A percentile compares a stretch with the other conserved stretches of the same genome.
Conservation (phyloP, 2,329 filamentous ascomycete species). For the Aspergillus hiratsukae region DNA sequence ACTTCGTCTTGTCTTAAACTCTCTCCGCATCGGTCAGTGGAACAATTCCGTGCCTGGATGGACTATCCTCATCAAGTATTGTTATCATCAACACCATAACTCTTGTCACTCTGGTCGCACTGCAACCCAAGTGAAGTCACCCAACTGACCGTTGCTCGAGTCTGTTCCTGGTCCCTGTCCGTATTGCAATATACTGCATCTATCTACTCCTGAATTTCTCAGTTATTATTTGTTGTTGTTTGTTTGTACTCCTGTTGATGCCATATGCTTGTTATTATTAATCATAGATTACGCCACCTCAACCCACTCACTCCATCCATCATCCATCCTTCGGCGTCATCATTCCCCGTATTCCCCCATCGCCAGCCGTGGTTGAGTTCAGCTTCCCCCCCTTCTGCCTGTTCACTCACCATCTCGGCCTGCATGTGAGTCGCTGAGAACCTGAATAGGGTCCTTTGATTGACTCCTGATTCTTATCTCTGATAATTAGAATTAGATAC, state of each 20-base stretch:
- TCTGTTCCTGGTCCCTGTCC: constrained; percentile 3
- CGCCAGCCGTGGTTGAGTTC: constrained; percentile 10
- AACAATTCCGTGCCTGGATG: neutral
- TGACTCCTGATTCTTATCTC: constrained; percentile 1
- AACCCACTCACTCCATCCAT: constrained; percentile 1
- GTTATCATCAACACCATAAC: neutral
- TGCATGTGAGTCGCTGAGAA: constrained; percentile 12
- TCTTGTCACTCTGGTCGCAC: neutral
- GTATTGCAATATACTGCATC: neutral
- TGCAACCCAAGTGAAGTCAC: neutral
- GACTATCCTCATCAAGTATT: neutral
- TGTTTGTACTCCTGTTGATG: neutral
- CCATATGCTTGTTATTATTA: constrained; percentile 2
- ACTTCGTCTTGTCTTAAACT: too few species aligned
- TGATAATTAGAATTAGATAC: neutral
- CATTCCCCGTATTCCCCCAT: constrained; percentile 6
- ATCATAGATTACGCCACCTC: constrained; percentile 22
- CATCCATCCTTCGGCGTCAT: neutral
- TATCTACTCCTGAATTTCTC: neutral
- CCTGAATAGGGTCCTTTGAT: neutral
- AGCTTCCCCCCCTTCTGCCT: constrained; percentile 2
- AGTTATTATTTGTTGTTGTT: neutral
- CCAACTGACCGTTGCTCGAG: neutral
- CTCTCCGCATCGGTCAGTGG: neutral
- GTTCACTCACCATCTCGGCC: constrained; percentile 1